phyloP scores from a whole-genome alignment of 495 filamentous ascomycete species.

The Lasiosphaeriaceae sp. region DNA sequence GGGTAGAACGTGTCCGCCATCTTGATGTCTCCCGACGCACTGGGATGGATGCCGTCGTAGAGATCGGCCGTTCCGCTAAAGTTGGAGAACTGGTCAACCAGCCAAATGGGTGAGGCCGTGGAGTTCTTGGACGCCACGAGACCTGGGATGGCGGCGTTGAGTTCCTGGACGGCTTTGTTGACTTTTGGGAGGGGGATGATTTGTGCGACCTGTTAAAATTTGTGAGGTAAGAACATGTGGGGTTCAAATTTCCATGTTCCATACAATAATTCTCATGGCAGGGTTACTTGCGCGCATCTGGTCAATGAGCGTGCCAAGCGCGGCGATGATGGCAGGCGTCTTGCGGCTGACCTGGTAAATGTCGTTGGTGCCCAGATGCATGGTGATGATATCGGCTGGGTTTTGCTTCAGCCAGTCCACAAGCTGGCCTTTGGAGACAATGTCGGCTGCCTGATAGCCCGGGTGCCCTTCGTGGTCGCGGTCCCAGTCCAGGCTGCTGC shows the following conservation, averaged over 20 bases:
- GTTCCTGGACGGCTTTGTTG: slow-evolving; percentile 37
- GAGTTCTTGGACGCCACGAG: slow-evolving; percentile 44
- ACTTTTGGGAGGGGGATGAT: slow-evolving; percentile 45
- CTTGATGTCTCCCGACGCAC: slow-evolving; percentile 41
- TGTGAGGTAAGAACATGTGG: slow-evolving; percentile 18
- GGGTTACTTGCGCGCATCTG: slow-evolving; percentile 46
- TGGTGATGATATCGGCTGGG: slow-evolving; percentile 47
- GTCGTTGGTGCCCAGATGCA: slow-evolving; percentile 53
- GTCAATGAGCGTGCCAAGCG: slow-evolving; percentile 42
- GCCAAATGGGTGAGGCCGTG: slow-evolving; percentile 47
- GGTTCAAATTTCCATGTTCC: too few species aligned
- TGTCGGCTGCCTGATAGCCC: slow-evolving; percentile 48
- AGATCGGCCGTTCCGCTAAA: slow-evolving; percentile 35
- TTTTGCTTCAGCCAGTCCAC: slow-evolving; percentile 46
- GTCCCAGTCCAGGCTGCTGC: slow-evolving; percentile 38
- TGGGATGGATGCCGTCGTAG: slow-evolving; percentile 49
- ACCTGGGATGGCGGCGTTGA: slow-evolving; percentile 45
- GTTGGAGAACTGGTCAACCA: slow-evolving; percentile 49
- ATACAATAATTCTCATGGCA: slow-evolving; percentile 48
- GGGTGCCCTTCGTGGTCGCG: slow-evolving; percentile 52
- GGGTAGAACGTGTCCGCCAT: slow-evolving; percentile 44
- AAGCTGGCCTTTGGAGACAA: slow-evolving; percentile 44
- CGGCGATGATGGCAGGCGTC: slow-evolving; percentile 38
- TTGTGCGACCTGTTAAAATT: slow-evolving; percentile 41
- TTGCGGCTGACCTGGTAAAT: slow-evolving; percentile 44